Percentiles rank a stretch among this genome's conserved stretches.
Conservation (phyloP, 2,329 filamentous ascomycete species). For the Diaporthe ampelina region DNA sequence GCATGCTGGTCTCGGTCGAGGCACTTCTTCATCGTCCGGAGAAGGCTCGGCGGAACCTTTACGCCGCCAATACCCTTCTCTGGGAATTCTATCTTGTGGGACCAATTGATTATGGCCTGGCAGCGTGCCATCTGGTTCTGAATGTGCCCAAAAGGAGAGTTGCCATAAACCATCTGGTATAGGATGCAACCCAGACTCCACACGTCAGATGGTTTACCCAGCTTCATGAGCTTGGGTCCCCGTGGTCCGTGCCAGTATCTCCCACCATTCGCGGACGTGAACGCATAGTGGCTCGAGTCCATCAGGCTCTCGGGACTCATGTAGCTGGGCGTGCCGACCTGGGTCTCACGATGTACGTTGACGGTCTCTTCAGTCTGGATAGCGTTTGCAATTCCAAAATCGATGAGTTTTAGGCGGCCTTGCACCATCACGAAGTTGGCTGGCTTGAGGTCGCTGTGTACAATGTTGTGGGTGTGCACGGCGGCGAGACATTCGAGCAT, state of each 20-base stretch:
- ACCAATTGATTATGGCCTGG: conserved; percentile 86
- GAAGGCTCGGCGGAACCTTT: conserved; percentile 69
- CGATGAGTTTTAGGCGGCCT: conserved; percentile 93
- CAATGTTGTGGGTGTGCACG: conserved; percentile 91
- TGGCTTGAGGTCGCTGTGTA: conserved; percentile 96
- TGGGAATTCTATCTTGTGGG: conserved; percentile 80
- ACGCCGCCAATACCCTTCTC: conserved; percentile 76
- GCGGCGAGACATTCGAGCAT: conserved; percentile 96
- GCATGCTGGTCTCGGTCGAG: conserved; percentile 73
- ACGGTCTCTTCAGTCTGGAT: conserved; percentile 96
- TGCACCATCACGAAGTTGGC: conserved; percentile 96
- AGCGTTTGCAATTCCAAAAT: conserved; percentile 98
- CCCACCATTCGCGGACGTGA: conserved; percentile 56
- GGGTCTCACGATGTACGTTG: conserved; percentile 95
- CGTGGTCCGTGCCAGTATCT: conserved; percentile 49
- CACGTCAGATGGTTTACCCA: conserved; percentile 95
- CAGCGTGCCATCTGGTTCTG: conserved; percentile 88
- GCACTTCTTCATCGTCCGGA: conserved; percentile 74
- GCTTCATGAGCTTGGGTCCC: conserved; percentile 86
- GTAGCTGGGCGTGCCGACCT: conserved; percentile 97
- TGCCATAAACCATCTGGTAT: conserved; percentile 98
- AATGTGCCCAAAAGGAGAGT: conserved; percentile 95
- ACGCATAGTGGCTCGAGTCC: conserved; percentile 76
- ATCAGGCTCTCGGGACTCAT: conserved; percentile 97
- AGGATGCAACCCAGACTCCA: conserved; percentile 98